Evolutionary conservation across 331 rosid genomes (phyloP).

Genomic region (Pyrus hybrid): DNA sequence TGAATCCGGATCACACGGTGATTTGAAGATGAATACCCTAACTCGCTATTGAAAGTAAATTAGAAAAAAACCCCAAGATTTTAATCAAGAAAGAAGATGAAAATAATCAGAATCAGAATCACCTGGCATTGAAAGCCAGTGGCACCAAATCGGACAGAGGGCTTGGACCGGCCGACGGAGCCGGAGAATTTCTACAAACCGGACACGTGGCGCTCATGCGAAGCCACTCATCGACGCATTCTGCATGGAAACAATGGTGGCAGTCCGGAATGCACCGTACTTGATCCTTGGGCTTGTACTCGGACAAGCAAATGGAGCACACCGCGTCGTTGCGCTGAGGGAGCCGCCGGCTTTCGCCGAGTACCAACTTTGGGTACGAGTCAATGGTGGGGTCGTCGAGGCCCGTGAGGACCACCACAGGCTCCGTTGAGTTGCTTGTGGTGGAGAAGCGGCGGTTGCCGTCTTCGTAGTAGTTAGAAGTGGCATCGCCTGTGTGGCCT

Average conservation of each 20-base stretch:
- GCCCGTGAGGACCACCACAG: slow-evolving; percentile 29
- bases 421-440: not conserved
- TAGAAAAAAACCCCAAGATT: not conserved
- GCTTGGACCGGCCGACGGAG: slow-evolving; percentile 32
- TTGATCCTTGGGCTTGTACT: slow-evolving; percentile 37
- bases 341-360: slow-evolving; percentile 47
- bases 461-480: not conserved
- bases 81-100: not conserved
- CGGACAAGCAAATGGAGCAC: slow-evolving; percentile 51
- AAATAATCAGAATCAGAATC: slow-evolving; percentile 4
- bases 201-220: slow-evolving; percentile 58
- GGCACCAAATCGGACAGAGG: slow-evolving; percentile 49
- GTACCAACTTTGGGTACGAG: slow-evolving; percentile 38
- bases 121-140: slow-evolving; percentile 50
- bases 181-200: slow-evolving; percentile 56
- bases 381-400: slow-evolving; percentile 39
- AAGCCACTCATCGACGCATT: slow-evolving; percentile 55
- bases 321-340: slow-evolving; percentile 42
- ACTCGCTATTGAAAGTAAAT: no score
- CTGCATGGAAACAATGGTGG: slow-evolving; percentile 52
- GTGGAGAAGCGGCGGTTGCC: not conserved
- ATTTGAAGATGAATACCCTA: no score
- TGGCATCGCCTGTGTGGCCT: not conserved
- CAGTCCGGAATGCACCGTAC: slow-evolving; percentile 58
- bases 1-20: no score